Evolutionary conservation across 805 yeast genomes (phyloP).

Genomic region (Ogataea neopini): DNA sequence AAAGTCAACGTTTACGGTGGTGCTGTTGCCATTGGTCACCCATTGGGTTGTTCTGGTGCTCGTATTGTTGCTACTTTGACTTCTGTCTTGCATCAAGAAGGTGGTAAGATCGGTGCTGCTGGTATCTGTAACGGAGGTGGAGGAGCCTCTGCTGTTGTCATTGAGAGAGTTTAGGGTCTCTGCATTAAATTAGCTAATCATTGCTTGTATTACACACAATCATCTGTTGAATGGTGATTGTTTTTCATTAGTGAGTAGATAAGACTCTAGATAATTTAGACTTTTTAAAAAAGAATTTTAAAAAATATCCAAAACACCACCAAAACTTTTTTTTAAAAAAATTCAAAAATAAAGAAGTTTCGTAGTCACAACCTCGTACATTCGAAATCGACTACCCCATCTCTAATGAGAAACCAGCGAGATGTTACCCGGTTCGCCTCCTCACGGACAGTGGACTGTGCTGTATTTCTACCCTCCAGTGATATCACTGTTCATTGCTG

Average conservation of each 20-base stretch:
- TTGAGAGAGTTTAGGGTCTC: slow-evolving; percentile 56
- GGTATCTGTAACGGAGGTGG: slow-evolving; percentile 99
- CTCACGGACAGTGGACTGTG: slow-evolving; percentile 44
- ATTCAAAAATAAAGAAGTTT: slow-evolving; percentile 22
- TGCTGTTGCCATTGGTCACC: slow-evolving; percentile 94
- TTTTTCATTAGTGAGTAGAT: background rate
- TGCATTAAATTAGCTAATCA: background rate
- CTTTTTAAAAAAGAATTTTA: too few relatives aligned
- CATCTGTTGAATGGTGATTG: too few relatives aligned
- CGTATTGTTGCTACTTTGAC: slow-evolving; percentile 86
- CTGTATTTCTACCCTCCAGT: slow-evolving; percentile 48
- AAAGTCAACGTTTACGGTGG: slow-evolving; percentile 92
- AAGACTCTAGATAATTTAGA: too few relatives aligned
- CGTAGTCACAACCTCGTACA: slow-evolving; percentile 22
- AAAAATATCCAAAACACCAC: too few relatives aligned
- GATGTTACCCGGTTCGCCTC: slow-evolving; percentile 42
- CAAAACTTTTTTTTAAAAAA: too few relatives aligned
- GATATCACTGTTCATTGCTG: slow-evolving; percentile 37
- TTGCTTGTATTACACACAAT: background rate
- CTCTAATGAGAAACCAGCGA: slow-evolving; percentile 34
- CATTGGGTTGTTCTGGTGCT: slow-evolving; percentile 95
- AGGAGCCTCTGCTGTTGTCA: slow-evolving; percentile 92
- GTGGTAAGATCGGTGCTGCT: slow-evolving; percentile 87
- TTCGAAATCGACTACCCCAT: slow-evolving; percentile 21
- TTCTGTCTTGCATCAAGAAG: slow-evolving; percentile 80